phyloP scores from a whole-genome alignment of 768 basidiomycete species.

The Lactarius quietus region DNA sequence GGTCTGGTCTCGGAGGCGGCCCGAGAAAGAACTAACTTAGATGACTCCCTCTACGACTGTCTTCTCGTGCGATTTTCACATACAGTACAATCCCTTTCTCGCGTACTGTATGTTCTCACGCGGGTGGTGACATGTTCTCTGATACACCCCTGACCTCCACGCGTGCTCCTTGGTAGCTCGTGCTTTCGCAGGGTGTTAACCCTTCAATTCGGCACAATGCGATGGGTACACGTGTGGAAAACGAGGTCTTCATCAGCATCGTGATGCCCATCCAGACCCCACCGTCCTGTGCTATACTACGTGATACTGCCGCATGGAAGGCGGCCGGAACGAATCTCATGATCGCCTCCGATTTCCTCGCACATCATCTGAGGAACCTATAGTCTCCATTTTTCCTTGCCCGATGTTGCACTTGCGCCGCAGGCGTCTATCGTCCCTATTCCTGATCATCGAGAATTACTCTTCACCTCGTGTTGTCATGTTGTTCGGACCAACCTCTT shows the following conservation, averaged over 20 bases:
- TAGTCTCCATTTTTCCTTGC: background rate
- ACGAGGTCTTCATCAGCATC: background rate
- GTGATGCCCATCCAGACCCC: background rate
- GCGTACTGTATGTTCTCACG: background rate
- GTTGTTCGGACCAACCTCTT: background rate
- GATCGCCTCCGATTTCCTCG: background rate
- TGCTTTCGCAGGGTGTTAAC: background rate
- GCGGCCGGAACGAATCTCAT: background rate
- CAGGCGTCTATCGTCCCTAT: background rate
- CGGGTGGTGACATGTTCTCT: background rate
- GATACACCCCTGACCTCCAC: background rate
- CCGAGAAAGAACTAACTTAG: background rate
- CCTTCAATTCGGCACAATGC: background rate
- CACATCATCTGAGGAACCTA: background rate
- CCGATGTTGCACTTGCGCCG: background rate
- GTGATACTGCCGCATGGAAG: background rate
- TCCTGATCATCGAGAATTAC: background rate
- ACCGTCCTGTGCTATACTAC: background rate
- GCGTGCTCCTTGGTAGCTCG: background rate
- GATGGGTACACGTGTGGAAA: slow-evolving; percentile 1
- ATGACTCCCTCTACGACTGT: background rate
- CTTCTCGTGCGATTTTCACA: background rate
- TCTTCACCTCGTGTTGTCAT: background rate
- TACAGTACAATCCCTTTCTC: too few species aligned
- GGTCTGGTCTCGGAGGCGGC: background rate